A percentile compares a stretch with the other conserved stretches of the same genome.
Conservation (phyloP, 169 alveolate genomes). For the Plasmodium billcollinsi region DNA sequence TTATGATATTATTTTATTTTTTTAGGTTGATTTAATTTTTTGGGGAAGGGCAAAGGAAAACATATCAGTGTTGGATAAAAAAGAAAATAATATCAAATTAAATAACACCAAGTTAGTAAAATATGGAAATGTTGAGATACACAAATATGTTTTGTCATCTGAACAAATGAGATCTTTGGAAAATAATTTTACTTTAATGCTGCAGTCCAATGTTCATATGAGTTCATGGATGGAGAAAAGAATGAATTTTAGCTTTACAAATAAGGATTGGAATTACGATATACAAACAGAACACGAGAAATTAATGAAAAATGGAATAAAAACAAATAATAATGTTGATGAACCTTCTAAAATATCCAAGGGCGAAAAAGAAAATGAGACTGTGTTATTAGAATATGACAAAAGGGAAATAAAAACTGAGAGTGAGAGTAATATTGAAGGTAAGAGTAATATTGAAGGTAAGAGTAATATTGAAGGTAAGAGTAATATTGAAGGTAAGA, state of each 20-base stretch:
- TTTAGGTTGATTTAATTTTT: slow-evolving; percentile 43
- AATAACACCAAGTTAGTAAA: not conserved
- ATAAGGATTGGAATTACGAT: not conserved
- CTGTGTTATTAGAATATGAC: slow-evolving; percentile 19
- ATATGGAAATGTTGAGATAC: slow-evolving; percentile 35
- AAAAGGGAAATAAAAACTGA: slow-evolving; percentile 4
- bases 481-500: not conserved
- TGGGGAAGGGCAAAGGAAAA: slow-evolving; percentile 24
- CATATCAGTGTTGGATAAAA: slow-evolving; percentile 8
- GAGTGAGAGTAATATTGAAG: slow-evolving; percentile 10
- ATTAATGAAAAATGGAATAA: not conserved
- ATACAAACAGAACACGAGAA: not conserved
- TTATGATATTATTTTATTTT: not conserved
- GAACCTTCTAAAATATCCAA: not conserved
- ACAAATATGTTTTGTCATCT: slow-evolving; percentile 31
- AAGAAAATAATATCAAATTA: not conserved
- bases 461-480: not conserved
- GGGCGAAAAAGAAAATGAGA: slow-evolving; percentile 22
- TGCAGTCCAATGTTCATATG: slow-evolving; percentile 19
- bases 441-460: not conserved
- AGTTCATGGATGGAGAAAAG: slow-evolving; percentile 20
- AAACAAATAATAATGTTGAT: not conserved
- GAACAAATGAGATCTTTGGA: slow-evolving; percentile 20
- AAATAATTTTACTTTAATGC: slow-evolving; percentile 16
- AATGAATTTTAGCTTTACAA: slow-evolving; percentile 10